phyloP scores from a whole-genome alignment of 2,329 filamentous ascomycete genomes.

The Beauveria varroae region DNA sequence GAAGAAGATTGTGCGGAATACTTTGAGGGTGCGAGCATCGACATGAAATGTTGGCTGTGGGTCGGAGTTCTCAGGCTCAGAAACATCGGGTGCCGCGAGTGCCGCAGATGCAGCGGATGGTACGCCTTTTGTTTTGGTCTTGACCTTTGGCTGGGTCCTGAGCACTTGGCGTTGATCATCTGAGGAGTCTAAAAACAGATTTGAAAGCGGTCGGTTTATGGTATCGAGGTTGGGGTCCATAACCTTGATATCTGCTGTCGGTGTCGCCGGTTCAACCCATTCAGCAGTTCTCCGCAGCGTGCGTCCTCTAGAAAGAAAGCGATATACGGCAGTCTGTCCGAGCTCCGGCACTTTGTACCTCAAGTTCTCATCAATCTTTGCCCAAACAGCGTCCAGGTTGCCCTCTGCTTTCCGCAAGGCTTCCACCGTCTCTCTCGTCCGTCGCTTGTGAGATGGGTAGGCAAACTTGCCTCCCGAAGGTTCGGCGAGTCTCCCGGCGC shows the following conservation, averaged over 20 bases:
- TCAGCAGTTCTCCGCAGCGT: conserved; percentile 39
- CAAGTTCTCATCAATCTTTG: conserved; percentile 20
- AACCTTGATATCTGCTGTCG: neutral
- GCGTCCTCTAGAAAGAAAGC: conserved; percentile 26
- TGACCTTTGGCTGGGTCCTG: neutral
- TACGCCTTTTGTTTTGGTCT: neutral
- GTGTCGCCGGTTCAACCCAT: conserved; percentile 33
- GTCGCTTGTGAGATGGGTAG: conserved; percentile 36
- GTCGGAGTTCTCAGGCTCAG: neutral
- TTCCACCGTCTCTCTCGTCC: conserved; percentile 36
- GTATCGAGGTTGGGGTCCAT: neutral
- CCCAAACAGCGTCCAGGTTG: conserved; percentile 42
- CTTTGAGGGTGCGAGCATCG: conserved; percentile 25
- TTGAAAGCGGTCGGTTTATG: conserved; percentile 19
- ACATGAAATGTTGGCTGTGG: conserved; percentile 17
- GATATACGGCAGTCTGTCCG: conserved; percentile 20
- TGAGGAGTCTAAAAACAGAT: conserved; percentile 11
- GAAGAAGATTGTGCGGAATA: conserved; percentile 36
- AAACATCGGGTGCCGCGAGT: neutral
- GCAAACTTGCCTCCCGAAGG: conserved; percentile 32
- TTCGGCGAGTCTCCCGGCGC: conserved; percentile 19
- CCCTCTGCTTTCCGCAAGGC: conserved; percentile 38
- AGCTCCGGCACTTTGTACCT: neutral
- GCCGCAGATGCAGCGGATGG: neutral
- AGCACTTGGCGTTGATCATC: neutral